Base-by-base conservation (phyloP, 148 eudicot genomes). In the Amaranthus hypochondriacus region DNA sequence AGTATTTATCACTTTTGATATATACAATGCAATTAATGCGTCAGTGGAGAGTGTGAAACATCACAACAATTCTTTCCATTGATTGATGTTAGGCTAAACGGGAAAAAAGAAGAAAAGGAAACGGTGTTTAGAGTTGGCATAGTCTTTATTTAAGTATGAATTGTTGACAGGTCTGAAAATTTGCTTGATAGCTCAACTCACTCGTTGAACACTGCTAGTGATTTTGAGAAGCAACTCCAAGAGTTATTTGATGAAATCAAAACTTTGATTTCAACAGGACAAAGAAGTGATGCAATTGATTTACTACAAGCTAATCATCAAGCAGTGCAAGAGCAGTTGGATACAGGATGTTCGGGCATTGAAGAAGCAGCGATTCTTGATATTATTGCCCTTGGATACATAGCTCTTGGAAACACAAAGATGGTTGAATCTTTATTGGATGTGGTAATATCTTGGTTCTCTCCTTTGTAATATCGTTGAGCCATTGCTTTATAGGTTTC, bases 311-410 rank as follows among this genome's bases (percentile, higher is more conserved):
- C 98, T 70, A 93, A 93, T 81, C 90, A 83, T 79, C 87, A 81
- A 76, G 87, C 83, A 70, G 90, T 89, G 61, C 89, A 82, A 87
- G 96, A 89, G 70, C 98, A 85, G 75, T 70, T 89, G 55, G 88
- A 81, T 75, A 74, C 81, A 69, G 94, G 92, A 49, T 76, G 65
- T 75, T 82, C 71, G 79, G 87, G 93, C 79, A 82, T 93, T 65
- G 90, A 93, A 84, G 93, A 89, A 69, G 98, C 89, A 64, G 96
- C 98, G 61, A 78, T 82, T 73, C 86, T 93, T 68, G 98, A 93
- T 77, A 82, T 90, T 56, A 77, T 90, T 73, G 86, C 96, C 66
- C 75, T 90, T 78, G 96, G 96, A 13, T 92, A 86, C 77, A 72
- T 86, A 78, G 90, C 87, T 69, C 69, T 86, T 81, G 92, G 96